Evolutionary conservation across 2,329 filamentous ascomycete species (phyloP), one percentile per base, ranked within the genome.

Genomic region (Pestalotiopsis sp.): DNA sequence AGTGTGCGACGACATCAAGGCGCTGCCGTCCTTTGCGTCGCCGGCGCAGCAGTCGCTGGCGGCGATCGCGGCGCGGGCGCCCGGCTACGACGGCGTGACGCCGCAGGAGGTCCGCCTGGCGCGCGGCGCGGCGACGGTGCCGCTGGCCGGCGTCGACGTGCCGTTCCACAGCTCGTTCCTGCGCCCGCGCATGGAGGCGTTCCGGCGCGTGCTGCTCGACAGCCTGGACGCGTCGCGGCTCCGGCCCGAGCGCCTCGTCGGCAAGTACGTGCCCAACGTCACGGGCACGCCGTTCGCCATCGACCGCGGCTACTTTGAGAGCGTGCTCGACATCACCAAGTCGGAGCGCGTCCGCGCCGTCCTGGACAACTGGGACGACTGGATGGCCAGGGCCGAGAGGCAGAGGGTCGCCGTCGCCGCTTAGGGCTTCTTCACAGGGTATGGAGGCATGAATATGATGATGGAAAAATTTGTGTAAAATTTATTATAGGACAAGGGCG

Each of bases 1-100:
- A 73, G 91, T 92, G 36, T 91, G 93, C 77, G 92, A 92, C 56
- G 92, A 91, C 62, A 93, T 93, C 73, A 66, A 66, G 41, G 64
- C 31, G 4, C n/a, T 66, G 45, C 91, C 52, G 17, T 25, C n/a
- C 27, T 38, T 25, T 5, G 3, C 65, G 3, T 25, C 14, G 23
- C 36, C 52, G 5, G 31, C 31, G 17, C 52, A 61, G n/a, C 36
- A 56, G 9, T 52, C 39, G 23, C 23, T 90, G 58, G 88, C 31
- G 66, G 56, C n/a, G 39, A 69, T 31, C 52, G 66, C 23, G 59
- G 68, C 17, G n/a, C 68, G 39, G n/a, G 69, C 4, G 63, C 69
- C 31, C 31, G 14, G 1, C 20, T 72, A 58, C 64, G 70, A 66
- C 52, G 68, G 27, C 63, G 68, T 27, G 59, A 67, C 31, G 27